Conservation (phyloP, 73 alveolate species). For the Paraurostyla sp. region DNA sequence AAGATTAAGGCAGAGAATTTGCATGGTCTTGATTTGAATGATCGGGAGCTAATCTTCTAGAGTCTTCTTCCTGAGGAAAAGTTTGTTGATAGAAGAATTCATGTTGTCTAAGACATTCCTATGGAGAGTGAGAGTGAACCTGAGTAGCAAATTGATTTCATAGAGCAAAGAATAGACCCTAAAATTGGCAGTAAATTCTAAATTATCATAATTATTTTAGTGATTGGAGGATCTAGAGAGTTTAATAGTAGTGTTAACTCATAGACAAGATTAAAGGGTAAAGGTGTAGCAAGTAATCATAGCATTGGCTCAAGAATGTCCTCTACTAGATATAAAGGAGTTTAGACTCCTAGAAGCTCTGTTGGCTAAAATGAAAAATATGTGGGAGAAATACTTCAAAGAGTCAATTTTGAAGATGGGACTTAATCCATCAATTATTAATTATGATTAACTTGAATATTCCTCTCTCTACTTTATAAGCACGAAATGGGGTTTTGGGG, state of each 20-base stretch:
- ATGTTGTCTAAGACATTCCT: conserved; percentile 87
- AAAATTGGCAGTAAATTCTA: conserved; percentile 1
- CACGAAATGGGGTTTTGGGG: too few species aligned
- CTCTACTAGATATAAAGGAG: background rate
- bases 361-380: conserved; percentile 7
- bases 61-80: conserved; percentile 91
- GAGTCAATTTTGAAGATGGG: conserved; percentile 45
- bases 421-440: background rate
- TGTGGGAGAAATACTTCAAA: conserved; percentile 36
- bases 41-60: conserved; percentile 87
- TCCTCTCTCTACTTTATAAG: too few species aligned
- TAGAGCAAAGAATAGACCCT: conserved; percentile 56
- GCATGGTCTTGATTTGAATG: conserved; percentile 93
- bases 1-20: conserved; percentile 95
- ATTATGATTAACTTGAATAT: too few species aligned
- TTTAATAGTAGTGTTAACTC: conserved; percentile 21
- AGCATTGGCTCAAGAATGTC: conserved; percentile 37
- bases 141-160: conserved; percentile 63
- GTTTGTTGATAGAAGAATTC: conserved; percentile 96
- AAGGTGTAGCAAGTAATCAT: background rate
- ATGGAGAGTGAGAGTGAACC: conserved; percentile 96
- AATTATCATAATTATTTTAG: background rate
- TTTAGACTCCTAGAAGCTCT: conserved; percentile 33
- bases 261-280: background rate
- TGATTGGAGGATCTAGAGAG: conserved; percentile 55